These are phyloP conservation scores for Cupressus sempervirens DNA, from an alignment of 75 land plant species.

Conservation along the genomic window DNA sequence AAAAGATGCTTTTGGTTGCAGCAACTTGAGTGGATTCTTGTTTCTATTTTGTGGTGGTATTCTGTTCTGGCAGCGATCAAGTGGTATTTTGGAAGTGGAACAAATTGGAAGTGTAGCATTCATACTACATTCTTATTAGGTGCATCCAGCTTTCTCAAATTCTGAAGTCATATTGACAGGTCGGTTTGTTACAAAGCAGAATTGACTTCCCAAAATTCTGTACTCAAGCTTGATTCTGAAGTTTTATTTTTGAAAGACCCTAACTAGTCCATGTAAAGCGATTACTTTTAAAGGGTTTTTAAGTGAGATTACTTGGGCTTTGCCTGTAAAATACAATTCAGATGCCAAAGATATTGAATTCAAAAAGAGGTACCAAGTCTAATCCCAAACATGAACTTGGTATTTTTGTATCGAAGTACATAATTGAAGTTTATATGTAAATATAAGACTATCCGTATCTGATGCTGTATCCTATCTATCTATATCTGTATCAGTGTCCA, in stretches of 20 bases:
- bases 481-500: too few species aligned
- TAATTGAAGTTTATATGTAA: not conserved
- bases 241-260: not conserved
- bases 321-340: not conserved
- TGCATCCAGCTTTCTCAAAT: not conserved
- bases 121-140: not conserved
- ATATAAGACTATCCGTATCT: not conserved
- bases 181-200: not conserved
- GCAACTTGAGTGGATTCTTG: not conserved
- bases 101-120: not conserved
- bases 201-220: not conserved
- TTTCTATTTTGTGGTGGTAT: not conserved
- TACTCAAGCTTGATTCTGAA: not conserved
- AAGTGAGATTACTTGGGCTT: not conserved
- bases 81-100: not conserved
- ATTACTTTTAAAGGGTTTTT: not conserved
- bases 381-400: not conserved
- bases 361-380: not conserved
- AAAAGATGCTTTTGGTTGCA: not conserved
- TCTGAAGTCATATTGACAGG: constrained; percentile 1
- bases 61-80: not conserved
- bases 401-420: not conserved
- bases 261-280: not conserved
- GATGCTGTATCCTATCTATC: too few species aligned
- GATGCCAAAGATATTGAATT: not conserved